phyloP scores from a whole-genome alignment of 2,329 filamentous ascomycete species.

The Atkinsonella hypoxylon region DNA sequence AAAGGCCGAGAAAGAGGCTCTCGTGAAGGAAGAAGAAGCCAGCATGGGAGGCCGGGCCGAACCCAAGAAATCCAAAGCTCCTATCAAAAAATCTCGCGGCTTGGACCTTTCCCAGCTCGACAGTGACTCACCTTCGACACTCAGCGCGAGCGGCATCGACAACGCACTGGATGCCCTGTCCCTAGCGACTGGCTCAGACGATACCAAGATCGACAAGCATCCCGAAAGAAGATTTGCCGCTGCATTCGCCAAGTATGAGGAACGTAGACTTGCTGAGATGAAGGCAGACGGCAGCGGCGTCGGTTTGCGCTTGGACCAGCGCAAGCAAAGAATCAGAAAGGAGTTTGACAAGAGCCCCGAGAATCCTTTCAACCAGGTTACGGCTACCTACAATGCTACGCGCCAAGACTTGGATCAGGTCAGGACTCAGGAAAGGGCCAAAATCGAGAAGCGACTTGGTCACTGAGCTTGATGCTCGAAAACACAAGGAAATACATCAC shows the following conservation, averaged over 20 bases:
- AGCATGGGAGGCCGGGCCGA: conserved; percentile 41
- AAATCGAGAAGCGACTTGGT: conserved; percentile 61
- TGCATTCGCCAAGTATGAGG: conserved; percentile 73
- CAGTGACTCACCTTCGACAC: conserved; percentile 41
- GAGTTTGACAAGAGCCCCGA: conserved; percentile 93
- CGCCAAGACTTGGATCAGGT: conserved; percentile 64
- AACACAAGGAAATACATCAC: neutral
- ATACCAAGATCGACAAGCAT: conserved; percentile 70
- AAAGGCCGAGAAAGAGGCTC: conserved; percentile 83
- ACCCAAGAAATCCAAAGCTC: conserved; percentile 57
- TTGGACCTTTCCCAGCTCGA: conserved; percentile 70
- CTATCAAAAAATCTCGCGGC: conserved; percentile 57
- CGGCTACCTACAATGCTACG: conserved; percentile 61
- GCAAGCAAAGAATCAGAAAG: conserved; percentile 71
- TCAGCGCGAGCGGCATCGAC: conserved; percentile 83
- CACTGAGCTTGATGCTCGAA: conserved; percentile 10
- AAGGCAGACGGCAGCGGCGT: conserved; percentile 61
- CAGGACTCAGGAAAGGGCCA: conserved; percentile 53
- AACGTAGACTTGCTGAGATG: conserved; percentile 72
- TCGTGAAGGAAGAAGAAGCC: conserved; percentile 73
- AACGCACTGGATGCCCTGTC: conserved; percentile 82
- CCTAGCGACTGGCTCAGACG: conserved; percentile 42
- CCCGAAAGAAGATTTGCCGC: conserved; percentile 82
- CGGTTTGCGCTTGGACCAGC: conserved; percentile 71
- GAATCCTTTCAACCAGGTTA: conserved; percentile 88